Evolutionary conservation across 108 stramenopile species (phyloP).

Genomic region (Skeletonema grethae): DNA sequence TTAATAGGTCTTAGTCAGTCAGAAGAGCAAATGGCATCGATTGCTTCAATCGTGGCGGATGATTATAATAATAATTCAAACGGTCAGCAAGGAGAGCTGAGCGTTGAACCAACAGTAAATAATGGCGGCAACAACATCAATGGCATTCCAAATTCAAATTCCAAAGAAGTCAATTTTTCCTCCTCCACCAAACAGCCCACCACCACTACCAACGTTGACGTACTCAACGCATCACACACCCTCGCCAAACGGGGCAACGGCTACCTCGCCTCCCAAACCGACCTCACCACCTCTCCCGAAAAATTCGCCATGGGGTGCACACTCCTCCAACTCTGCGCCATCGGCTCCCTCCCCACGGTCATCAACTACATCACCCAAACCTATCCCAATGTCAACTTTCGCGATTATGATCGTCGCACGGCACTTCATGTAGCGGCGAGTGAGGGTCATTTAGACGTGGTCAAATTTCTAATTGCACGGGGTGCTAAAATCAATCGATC

Average conservation of each 20-base stretch:
- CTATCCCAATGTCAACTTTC: conserved; percentile 72
- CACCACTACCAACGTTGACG: conserved; percentile 5
- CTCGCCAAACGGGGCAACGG: conserved; percentile 40
- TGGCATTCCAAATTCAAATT: too few species aligned
- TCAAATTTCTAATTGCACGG: conserved; percentile 53
- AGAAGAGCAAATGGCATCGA: too few species aligned
- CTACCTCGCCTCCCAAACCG: conserved; percentile 56
- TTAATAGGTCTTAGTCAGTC: neutral
- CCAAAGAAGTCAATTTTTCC: neutral
- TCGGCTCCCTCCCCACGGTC: conserved; percentile 52
- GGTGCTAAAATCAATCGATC: conserved; percentile 73
- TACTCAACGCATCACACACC: conserved; percentile 9
- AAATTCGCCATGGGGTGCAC: conserved; percentile 86
- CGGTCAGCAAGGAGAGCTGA: neutral
- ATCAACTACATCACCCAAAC: conserved; percentile 35
- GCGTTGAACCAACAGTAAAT: too few species aligned
- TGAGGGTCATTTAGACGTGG: conserved; percentile 79
- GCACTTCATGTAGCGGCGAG: conserved; percentile 83
- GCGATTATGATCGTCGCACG: conserved; percentile 89
- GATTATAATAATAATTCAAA: neutral
- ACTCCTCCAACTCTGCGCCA: conserved; percentile 75
- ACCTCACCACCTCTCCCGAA: conserved; percentile 46
- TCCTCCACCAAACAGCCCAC: neutral
- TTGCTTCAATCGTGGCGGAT: too few species aligned
- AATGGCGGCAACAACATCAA: too few species aligned